Evolutionary conservation across 2,329 filamentous ascomycete genomes (phyloP), one percentile per base, ranked within the genome.

Genomic region (Exserohilum rostratum): DNA sequence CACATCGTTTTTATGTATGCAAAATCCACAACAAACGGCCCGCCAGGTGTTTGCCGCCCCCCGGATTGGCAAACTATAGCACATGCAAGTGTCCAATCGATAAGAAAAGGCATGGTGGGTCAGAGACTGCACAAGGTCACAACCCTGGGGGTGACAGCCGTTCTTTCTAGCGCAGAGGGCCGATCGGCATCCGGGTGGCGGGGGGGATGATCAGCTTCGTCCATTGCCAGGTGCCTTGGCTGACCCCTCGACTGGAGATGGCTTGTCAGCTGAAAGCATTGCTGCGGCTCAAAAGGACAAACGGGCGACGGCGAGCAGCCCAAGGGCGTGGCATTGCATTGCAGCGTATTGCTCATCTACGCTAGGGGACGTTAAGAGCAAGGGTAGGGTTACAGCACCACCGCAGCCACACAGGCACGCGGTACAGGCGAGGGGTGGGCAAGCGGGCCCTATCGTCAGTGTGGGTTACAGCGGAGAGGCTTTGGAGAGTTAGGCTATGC

Each of bases 71-170:
- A 52, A 35, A 9, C 31, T 30, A 42, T 50, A 49, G 45, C 45
- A 53, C 53, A 46, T 7, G 7, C 22, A 45, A 43, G 52, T 51
- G 46, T 49, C 59, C 25, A 53, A 53, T 49, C 40, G 51, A 42
- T 20, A 34, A 39, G 40, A 46, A 25, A 47, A n/a, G 46, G 46
- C 47, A n/a, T 51, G 58, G 58, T 51, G 53, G 53, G 30, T 57
- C 58, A 64, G 61, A 57, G 68, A 53, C 51, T 58, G 67, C 65
- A 50, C 65, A 68, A 65, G 65, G 64, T 62, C 59, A 55, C 62
- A 56, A 56, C n/a, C n/a, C 57, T 60, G 61, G 64, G 57, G 13
- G 66, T 70, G 65, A 66, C 70, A 71, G 66, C 68, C 69, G 69
- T 72, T 71, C 66, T 64, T 68, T 64, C 68, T 72, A 67, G 68